These are phyloP conservation scores for Neurospora sp. DNA, from an alignment of 495 filamentous ascomycete genomes.

Conservation along the genomic window DNA sequence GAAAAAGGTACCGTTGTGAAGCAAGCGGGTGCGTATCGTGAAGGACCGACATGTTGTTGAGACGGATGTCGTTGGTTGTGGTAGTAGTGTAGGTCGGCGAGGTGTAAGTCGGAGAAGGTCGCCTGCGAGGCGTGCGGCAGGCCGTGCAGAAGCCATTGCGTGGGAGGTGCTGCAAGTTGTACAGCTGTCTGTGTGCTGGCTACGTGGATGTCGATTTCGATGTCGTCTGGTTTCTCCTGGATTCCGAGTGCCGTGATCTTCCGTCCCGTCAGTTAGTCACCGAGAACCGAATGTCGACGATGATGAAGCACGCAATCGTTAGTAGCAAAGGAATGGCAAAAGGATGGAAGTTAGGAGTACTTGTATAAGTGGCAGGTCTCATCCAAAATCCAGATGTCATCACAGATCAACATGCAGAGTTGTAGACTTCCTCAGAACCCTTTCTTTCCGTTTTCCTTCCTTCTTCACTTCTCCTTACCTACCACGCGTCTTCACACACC, in stretches of 20 bases:
- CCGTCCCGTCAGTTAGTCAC: background rate
- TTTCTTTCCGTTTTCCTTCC: background rate
- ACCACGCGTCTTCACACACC: background rate
- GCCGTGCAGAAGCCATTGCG: background rate
- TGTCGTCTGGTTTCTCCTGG: background rate
- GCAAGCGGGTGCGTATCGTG: background rate
- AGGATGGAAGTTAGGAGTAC: background rate
- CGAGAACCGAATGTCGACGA: background rate
- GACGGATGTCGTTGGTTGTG: background rate
- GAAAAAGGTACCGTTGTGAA: background rate
- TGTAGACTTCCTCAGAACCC: background rate
- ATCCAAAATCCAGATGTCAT: background rate
- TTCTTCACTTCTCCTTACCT: background rate
- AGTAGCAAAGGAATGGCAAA: background rate
- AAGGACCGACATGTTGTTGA: background rate
- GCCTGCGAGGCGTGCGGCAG: background rate
- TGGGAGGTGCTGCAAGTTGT: background rate
- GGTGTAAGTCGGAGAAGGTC: background rate
- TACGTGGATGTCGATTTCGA: background rate
- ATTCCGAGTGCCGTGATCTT: background rate
- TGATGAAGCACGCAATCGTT: background rate
- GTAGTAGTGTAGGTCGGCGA: background rate
- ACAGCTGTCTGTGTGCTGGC: background rate
- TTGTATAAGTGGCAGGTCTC: background rate
- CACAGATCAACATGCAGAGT: background rate